Base-by-base conservation (phyloP, 202 grass and related monocot genomes). In the Miscanthus sacchariflorus region DNA sequence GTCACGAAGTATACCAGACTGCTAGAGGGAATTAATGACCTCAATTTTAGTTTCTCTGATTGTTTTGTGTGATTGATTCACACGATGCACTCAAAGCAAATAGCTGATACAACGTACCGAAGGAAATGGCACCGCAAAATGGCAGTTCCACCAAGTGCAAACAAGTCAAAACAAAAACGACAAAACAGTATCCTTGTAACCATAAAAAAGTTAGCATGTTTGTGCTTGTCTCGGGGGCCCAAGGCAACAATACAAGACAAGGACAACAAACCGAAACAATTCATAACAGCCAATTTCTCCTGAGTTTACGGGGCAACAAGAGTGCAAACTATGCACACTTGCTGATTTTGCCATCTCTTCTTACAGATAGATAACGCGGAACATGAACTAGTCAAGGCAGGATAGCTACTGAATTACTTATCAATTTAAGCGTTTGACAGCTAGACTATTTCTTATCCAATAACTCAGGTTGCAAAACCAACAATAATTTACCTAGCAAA, bases 181-280 rank as follows among this genome's bases (percentile, higher is more conserved):
- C 44, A 74, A 74, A 38, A 79, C 11, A 5, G 23, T 58, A 86
- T 75, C n/a, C 0, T 27, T 50, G 21, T 74, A 69, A 72, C 7
- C 11, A 68, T 68, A 56, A 43, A 85, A 68, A 85, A 5, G 0
- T 25, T 36, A 36, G 67, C 13, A 18, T 42, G 14, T 33, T 13
- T 40, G 23, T 12, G 12, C 63, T 69, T 69, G 9, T 50, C 81
- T 35, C 28, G 52, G 54, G 81, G 33, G 42, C 69, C 80, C 56
- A 85, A 80, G 79, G 68, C 7, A 67, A 45, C 67, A 83, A 74
- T 68, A 67, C 42, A 58, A 78, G 79, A 73, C 43, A 87, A 79
- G 19, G 80, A 73, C 72, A 79, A 58, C 30, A 83, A 87, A 49
- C 54, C 12, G 18, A 70, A 68, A 66, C 2, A 87, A 87, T 58